Evolutionary conservation across 164 flowering plant species (phyloP).

Genomic region (Nymphaea colorata): DNA sequence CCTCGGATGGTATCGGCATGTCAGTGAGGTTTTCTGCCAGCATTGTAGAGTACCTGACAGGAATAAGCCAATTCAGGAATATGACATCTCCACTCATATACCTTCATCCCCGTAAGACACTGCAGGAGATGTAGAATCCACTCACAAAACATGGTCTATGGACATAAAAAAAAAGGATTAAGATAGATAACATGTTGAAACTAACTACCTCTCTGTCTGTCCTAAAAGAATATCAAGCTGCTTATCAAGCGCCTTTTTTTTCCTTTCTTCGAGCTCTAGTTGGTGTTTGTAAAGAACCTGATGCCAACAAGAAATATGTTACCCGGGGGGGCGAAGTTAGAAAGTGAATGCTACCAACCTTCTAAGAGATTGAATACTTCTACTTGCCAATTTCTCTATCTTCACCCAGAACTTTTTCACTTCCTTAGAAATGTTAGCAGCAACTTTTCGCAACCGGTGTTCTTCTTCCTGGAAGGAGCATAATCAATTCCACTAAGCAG

Average conservation of each 20-base stretch:
- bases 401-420: slow-evolving; percentile 97
- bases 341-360: not conserved
- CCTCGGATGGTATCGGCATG: slow-evolving; percentile 15
- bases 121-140: not conserved
- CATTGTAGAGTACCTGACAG: slow-evolving; percentile 93
- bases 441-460: slow-evolving; percentile 74
- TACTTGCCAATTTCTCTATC: slow-evolving; percentile 92
- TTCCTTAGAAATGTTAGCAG: slow-evolving; percentile 87
- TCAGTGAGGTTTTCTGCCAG: slow-evolving; percentile 91
- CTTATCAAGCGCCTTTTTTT: slow-evolving; percentile 89
- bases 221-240: slow-evolving; percentile 95
- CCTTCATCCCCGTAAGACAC: not conserved
- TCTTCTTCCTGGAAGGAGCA: slow-evolving; percentile 70
- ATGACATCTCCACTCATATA: not conserved
- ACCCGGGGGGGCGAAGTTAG: not conserved
- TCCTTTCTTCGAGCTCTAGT: slow-evolving; percentile 77
- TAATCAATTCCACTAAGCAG: not conserved
- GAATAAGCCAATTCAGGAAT: slow-evolving; percentile 3
- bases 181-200: not conserved
- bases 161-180: not conserved
- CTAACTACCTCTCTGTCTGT: slow-evolving; percentile 85
- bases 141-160: not conserved
- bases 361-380: not conserved
- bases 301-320: slow-evolving; percentile 3
- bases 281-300: slow-evolving; percentile 97